Evolutionary conservation across 352 stramenopile species (phyloP).

Genomic region (Globisporangium emineosum): DNA sequence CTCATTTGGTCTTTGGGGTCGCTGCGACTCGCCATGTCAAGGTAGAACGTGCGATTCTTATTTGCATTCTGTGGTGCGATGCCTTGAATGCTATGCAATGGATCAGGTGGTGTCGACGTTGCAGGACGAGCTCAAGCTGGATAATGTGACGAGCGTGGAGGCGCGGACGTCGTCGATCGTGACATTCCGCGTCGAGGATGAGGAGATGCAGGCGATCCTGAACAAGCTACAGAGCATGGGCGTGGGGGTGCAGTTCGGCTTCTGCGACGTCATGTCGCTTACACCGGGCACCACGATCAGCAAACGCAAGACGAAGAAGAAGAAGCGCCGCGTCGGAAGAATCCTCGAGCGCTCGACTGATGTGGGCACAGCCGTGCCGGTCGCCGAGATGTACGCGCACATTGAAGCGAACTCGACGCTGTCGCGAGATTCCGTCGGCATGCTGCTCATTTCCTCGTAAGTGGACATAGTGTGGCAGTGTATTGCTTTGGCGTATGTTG

Average conservation of each 20-base stretch:
- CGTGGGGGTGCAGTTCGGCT: conserved; percentile 82
- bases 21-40: not conserved
- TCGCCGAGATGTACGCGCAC: conserved; percentile 86
- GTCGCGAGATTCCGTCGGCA: conserved; percentile 77
- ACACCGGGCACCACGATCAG: conserved; percentile 79
- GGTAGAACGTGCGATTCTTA: not conserved
- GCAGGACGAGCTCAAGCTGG: conserved; percentile 80
- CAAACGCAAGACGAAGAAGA: conserved; percentile 44
- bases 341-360: conserved; percentile 79
- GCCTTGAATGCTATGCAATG: not conserved
- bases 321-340: conserved; percentile 57
- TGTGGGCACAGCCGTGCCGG: conserved; percentile 75
- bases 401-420: conserved; percentile 83
- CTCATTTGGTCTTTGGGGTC: not conserved
- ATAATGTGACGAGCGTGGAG: conserved; percentile 83
- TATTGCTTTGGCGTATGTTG: not conserved
- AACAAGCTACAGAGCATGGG: conserved; percentile 79
- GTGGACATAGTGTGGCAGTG: conserved; percentile 12
- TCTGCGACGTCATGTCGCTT: conserved; percentile 88
- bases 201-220: conserved; percentile 82
- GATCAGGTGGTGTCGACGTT: conserved; percentile 67
- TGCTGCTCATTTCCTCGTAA: conserved; percentile 87
- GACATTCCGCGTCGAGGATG: conserved; percentile 82
- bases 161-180: conserved; percentile 85
- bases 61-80: not conserved